Percentiles rank a stretch among this genome's conserved stretches.
phyloP scores from a whole-genome alignment of 306 rosid genomes.

The Elaeagnus macrophylla region DNA sequence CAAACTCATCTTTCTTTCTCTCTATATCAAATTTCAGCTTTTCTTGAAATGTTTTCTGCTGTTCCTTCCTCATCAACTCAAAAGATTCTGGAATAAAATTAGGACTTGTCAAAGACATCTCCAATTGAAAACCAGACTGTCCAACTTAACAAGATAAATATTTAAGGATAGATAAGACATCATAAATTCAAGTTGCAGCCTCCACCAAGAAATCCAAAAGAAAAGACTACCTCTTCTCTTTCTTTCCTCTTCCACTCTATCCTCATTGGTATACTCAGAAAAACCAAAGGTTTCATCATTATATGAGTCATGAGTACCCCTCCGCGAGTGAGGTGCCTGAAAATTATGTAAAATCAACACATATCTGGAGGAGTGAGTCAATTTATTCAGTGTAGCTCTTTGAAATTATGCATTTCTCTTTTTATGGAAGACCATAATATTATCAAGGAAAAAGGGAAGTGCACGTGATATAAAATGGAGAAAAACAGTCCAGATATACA shows the following conservation, averaged over 20 bases:
- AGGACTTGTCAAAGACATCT: constrained; percentile 17
- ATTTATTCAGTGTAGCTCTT: too few species aligned
- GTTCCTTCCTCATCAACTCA: constrained; percentile 95
- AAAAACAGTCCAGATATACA: too few species aligned
- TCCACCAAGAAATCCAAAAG: constrained; percentile 13
- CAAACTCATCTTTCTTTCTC: constrained; percentile 48
- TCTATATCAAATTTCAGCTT: constrained; percentile 48
- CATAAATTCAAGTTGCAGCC: constrained; percentile 6
- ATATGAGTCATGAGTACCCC: constrained; percentile 45
- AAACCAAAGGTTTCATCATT: constrained; percentile 95
- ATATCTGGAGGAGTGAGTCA: too few species aligned
- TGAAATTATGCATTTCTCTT: too few species aligned
- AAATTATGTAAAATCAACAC: constrained; percentile 13
- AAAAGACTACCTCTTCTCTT: constrained; percentile 80
- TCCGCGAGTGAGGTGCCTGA: constrained; percentile 77
- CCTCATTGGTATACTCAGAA: constrained; percentile 59
- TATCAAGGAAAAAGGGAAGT: too few species aligned
- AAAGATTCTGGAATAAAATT: constrained; percentile 55
- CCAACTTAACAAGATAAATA: constrained; percentile 15
- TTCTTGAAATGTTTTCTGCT: constrained; percentile 66
- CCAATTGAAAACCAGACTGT: constrained; percentile 4
- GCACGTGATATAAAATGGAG: too few species aligned
- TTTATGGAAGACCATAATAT: too few species aligned
- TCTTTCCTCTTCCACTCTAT: constrained; percentile 86
- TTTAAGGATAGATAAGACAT: constrained; percentile 3